Evolutionary conservation across 148 eudicot species (phyloP).

Genomic region (Simmondsia chinensis): DNA sequence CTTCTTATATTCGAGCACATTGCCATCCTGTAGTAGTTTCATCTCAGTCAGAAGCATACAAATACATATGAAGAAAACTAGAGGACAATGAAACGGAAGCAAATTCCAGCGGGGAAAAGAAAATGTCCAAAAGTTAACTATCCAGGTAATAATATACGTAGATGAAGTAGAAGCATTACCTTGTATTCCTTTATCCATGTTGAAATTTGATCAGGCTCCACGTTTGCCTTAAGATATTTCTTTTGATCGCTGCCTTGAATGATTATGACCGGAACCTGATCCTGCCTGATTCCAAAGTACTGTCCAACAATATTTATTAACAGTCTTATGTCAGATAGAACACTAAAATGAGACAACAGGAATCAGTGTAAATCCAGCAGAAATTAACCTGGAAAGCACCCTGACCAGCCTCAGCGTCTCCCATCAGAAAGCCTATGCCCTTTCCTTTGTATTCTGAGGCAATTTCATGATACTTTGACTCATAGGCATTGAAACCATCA

Average conservation of each 20-base stretch:
- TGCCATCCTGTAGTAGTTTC: slow-evolving; percentile 51
- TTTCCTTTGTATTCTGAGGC: slow-evolving; percentile 68
- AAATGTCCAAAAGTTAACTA: neutral
- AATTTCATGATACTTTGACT: slow-evolving; percentile 60
- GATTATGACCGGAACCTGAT: slow-evolving; percentile 72
- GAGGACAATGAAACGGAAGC: no score
- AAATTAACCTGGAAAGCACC: slow-evolving; percentile 80
- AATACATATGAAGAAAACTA: no score
- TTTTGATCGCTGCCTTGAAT: slow-evolving; percentile 69
- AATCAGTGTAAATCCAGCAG: neutral
- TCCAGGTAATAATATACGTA: neutral
- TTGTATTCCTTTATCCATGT: slow-evolving; percentile 74
- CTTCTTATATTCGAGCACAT: slow-evolving; percentile 36
- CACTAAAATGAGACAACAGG: neutral
- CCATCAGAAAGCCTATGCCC: slow-evolving; percentile 72
- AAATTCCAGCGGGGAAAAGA: no score
- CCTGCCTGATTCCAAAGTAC: slow-evolving; percentile 80
- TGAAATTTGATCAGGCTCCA: slow-evolving; percentile 66
- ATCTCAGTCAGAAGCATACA: no score
- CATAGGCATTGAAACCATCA: slow-evolving; percentile 55
- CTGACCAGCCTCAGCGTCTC: slow-evolving; percentile 73
- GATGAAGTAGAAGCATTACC: slow-evolving; percentile 28
- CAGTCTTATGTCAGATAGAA: neutral
- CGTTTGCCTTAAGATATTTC: slow-evolving; percentile 68
- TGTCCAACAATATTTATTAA: slow-evolving; percentile 17